Evolutionary conservation across 2,329 filamentous ascomycete genomes (phyloP).

Genomic region (Catunica adiposa): DNA sequence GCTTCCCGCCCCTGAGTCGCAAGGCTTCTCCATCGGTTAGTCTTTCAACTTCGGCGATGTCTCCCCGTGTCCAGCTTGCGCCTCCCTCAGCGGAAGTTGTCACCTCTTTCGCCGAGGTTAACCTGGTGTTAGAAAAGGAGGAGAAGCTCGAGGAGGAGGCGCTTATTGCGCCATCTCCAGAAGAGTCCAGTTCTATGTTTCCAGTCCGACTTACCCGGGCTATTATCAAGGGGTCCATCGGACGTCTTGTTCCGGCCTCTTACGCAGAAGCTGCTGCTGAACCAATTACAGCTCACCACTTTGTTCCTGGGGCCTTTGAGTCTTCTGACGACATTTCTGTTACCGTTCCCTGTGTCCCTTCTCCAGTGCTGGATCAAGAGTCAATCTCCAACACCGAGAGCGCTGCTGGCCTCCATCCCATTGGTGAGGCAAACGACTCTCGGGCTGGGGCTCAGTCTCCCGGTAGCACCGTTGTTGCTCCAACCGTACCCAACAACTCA

Average conservation of each 20-base stretch:
- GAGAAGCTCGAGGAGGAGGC: slow-evolving; percentile 4
- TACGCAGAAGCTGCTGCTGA: not conserved
- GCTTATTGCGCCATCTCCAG: slow-evolving; percentile 1
- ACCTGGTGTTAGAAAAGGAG: not conserved
- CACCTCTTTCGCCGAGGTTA: not conserved
- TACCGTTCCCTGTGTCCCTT: not conserved
- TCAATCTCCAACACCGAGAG: not conserved
- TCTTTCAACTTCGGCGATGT: not conserved
- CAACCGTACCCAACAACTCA: not conserved
- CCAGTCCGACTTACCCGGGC: slow-evolving; percentile 8
- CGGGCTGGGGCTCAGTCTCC: not conserved
- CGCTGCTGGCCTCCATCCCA: not conserved
- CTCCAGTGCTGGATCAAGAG: not conserved
- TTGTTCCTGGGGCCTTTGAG: not conserved
- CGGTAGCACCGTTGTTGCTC: not conserved
- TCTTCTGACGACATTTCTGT: not conserved
- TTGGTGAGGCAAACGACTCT: not conserved
- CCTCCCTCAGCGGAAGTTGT: not conserved
- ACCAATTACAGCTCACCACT: not conserved
- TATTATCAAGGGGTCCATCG: slow-evolving; percentile 9
- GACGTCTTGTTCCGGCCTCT: slow-evolving; percentile 1
- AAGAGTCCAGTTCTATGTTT: slow-evolving; percentile 4
- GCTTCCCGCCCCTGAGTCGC: not conserved
- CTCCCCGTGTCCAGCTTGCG: not conserved
- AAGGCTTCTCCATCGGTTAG: not conserved